These are phyloP conservation scores for Pyrenopolyporus hunteri DNA, from an alignment of 495 filamentous ascomycete genomes.

Conservation along the genomic window DNA sequence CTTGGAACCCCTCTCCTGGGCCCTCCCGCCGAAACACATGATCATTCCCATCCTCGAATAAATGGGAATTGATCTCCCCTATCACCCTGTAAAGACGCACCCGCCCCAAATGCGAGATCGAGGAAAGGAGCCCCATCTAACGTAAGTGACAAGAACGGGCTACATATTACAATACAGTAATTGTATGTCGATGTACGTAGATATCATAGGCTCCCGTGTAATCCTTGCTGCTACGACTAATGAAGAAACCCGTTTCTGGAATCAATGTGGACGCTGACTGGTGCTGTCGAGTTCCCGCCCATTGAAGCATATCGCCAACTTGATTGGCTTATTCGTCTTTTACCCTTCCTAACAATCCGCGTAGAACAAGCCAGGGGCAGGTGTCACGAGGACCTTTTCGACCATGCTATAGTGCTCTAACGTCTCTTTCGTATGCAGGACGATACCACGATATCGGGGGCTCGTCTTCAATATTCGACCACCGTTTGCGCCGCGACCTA, in stretches of 20 bases:
- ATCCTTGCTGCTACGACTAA: constrained; percentile 30
- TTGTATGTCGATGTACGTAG: constrained; percentile 29
- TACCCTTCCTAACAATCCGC: constrained; percentile 33
- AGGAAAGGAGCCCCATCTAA: constrained; percentile 24
- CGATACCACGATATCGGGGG: constrained; percentile 28
- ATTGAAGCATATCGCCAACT: constrained; percentile 17
- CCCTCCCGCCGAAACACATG: constrained; percentile 25
- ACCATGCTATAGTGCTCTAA: constrained; percentile 25
- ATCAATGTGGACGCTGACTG: constrained; percentile 31
- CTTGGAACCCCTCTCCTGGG: constrained; percentile 34
- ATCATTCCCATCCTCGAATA: constrained; percentile 31
- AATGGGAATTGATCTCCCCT: constrained; percentile 31
- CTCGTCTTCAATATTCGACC: constrained; percentile 6
- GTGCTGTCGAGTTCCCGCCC: constrained; percentile 28
- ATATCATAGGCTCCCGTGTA: constrained; percentile 37
- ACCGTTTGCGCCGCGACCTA: constrained; percentile 4
- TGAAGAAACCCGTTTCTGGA: constrained; percentile 34
- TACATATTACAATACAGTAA: no score
- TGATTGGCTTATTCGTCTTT: constrained; percentile 34
- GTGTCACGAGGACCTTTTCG: constrained; percentile 40
- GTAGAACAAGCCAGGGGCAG: constrained; percentile 36
- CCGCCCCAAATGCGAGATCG: constrained; percentile 38
- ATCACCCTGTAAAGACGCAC: constrained; percentile 25
- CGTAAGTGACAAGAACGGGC: no score
- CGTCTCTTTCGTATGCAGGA: constrained; percentile 22